A percentile compares a stretch with the other conserved stretches of the same genome.
Evolutionary conservation across 768 basidiomycete species (phyloP).

Genomic region (Boletus reticuloceps): DNA sequence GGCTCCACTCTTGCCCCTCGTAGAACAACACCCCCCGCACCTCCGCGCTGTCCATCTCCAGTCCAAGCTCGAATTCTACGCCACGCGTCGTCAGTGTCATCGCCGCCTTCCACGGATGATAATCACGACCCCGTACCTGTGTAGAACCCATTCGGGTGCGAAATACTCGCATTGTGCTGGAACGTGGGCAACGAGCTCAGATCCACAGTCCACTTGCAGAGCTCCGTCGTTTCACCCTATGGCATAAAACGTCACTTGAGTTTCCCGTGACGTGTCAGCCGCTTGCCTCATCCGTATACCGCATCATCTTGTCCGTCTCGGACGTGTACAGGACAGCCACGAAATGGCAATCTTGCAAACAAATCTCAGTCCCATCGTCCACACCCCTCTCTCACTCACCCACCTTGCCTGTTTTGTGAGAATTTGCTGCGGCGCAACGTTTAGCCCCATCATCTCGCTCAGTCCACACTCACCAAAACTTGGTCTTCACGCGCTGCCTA

Average conservation of each 20-base stretch:
- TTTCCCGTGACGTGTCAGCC: conserved; percentile 13
- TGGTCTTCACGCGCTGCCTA: conserved; percentile 79
- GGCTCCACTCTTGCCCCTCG: conserved; percentile 78
- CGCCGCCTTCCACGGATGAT: background rate
- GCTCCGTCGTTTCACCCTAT: conserved; percentile 64
- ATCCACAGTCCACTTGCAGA: conserved; percentile 89
- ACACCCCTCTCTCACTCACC: conserved; percentile 6
- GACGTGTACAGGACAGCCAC: conserved; percentile 82
- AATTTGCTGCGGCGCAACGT: conserved; percentile 53
- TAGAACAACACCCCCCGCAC: conserved; percentile 78
- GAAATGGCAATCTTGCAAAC: conserved; percentile 64
- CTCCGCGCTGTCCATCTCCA: conserved; percentile 84
- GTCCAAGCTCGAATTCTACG: conserved; percentile 77
- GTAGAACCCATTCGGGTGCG: conserved; percentile 67
- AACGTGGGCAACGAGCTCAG: conserved; percentile 75
- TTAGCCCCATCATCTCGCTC: conserved; percentile 5
- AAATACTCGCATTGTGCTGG: conserved; percentile 62
- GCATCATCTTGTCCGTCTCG: conserved; percentile 70
- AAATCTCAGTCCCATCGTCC: conserved; percentile 1
- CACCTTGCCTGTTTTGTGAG: conserved; percentile 56
- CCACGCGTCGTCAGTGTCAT: background rate
- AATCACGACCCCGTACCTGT: conserved; percentile 49
- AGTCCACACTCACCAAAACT: conserved; percentile 62
- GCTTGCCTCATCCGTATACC: conserved; percentile 76
- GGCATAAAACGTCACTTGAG: conserved; percentile 23